Evolutionary conservation across 2,329 filamentous ascomycete species (phyloP).

Genomic region (Xenosphaeropsis pyriputrescens): DNA sequence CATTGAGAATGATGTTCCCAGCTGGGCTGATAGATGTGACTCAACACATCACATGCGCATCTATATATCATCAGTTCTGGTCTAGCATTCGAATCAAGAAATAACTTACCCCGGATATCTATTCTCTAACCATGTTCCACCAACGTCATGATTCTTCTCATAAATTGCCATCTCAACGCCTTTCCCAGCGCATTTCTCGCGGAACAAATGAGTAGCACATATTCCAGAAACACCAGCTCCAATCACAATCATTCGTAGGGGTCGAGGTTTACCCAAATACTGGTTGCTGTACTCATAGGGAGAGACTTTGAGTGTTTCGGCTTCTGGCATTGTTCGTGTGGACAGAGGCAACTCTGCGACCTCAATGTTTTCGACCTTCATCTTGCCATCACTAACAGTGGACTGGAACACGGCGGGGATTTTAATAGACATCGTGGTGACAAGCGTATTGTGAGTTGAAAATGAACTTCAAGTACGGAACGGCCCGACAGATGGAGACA

Average conservation of each 20-base stretch:
- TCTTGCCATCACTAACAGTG: no score
- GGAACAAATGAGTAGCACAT: conserved; percentile 23
- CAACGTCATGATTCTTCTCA: conserved; percentile 39
- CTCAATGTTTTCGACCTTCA: no score
- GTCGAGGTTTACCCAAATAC: background rate
- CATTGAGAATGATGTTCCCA: conserved; percentile 45
- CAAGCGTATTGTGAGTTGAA: no score
- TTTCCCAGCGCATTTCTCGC: conserved; percentile 20
- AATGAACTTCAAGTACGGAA: no score
- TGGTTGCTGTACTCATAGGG: no score
- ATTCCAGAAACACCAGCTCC: conserved; percentile 32
- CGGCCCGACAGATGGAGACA: no score
- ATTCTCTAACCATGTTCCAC: conserved; percentile 45
- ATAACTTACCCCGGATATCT: conserved; percentile 37
- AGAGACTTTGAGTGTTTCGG: no score
- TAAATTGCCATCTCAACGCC: conserved; percentile 32
- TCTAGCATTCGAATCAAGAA: conserved; percentile 31
- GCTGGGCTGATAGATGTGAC: conserved; percentile 46
- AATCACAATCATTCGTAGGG: conserved; percentile 21
- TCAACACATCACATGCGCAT: conserved; percentile 15
- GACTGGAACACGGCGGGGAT: no score
- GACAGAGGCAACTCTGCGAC: no score
- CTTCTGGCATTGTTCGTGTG: no score
- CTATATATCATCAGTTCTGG: conserved; percentile 21
- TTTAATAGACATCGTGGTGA: no score